Evolutionary conservation across 805 yeast genomes (phyloP), one percentile per base, ranked within the genome.

Genomic region (Barnettozyma wickerhamii): DNA sequence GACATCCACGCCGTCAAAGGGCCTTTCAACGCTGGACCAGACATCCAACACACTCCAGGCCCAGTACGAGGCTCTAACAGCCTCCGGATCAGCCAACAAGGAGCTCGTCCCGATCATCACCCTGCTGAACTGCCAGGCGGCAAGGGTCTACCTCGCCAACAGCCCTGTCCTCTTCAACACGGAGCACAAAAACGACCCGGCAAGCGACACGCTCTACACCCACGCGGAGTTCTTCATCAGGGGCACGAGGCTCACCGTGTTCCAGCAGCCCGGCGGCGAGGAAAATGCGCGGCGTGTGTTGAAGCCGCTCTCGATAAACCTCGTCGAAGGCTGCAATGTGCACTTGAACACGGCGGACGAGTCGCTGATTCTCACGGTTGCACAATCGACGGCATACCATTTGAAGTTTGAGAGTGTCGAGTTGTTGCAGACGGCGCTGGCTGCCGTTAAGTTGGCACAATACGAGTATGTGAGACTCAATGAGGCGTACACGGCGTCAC

Each of bases 31-130:
- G n/a, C n/a, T n/a, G n/a, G 6, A 23, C 30, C 24, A 30, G 34
- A 23, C 15, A 33, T n/a, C 21, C 34, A 23, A 31, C 37, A 13
- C 29, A 1, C 40, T 46, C 15, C 42, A 42, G 20, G 40, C 36
- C 19, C 48, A 50, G 20, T 50, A 46, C 32, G 14, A 36, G 5
- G 42, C 38, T 21, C 34, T 44, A 5, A 35, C 35, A 4, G 30
- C 56, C 68, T 33, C 35, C 4, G 29, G 35, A 1, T 35, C 40
- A n/a, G 18, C 47, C 14, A 84, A 89, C 0, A 75, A 76, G 13
- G 91, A 85, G 55, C 67, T 87, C 55, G 62, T 77, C 13, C 95
- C 95, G 0, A 72, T 84, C 10, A 74, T 86, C 29, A 80, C 86
- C 17, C 68, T 87, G 48, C 67, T 84, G 41, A 74, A 75, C 34